These are phyloP conservation scores for Stemphylium vesicarium DNA, from an alignment of 2,329 filamentous ascomycete genomes.

Conservation along the genomic window DNA sequence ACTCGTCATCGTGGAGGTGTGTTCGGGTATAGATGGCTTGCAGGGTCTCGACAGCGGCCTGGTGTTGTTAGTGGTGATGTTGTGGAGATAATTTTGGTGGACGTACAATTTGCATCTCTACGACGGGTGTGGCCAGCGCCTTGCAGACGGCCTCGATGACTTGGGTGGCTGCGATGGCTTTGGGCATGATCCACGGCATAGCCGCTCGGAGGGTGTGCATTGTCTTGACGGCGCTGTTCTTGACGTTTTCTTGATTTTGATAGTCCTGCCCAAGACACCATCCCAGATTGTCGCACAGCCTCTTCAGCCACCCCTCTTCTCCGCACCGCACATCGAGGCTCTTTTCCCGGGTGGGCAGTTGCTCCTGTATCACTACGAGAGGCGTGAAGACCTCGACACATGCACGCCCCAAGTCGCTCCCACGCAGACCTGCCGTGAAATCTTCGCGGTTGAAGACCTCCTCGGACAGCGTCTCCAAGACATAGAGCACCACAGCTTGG, in stretches of 20 bases:
- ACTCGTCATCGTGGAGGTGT: conserved; percentile 78
- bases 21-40: conserved; percentile 78
- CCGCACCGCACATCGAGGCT: conserved; percentile 75
- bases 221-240: conserved; percentile 74
- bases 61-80: conserved; percentile 22
- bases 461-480: conserved; percentile 91
- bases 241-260: conserved; percentile 70
- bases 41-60: conserved; percentile 76
- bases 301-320: conserved; percentile 84
- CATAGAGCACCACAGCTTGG: conserved; percentile 85
- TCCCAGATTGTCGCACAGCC: conserved; percentile 75
- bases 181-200: conserved; percentile 86
- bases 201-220: conserved; percentile 79
- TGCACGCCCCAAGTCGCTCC: conserved; percentile 82
- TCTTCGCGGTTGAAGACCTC: conserved; percentile 94
- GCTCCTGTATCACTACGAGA: conserved; percentile 72
- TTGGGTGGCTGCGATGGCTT: conserved; percentile 69
- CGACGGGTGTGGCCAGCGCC: conserved; percentile 46
- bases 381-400: conserved; percentile 95
- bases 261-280: conserved; percentile 73
- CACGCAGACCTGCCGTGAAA: conserved; percentile 79
- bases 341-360: conserved; percentile 75
- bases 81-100: neutral
- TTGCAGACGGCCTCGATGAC: conserved; percentile 49
- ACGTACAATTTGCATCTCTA: conserved; percentile 45